A percentile compares a stretch with the other conserved stretches of the same genome.
phyloP scores from a whole-genome alignment of 768 basidiomycete genomes.

The Tricholoma saponaceum region DNA sequence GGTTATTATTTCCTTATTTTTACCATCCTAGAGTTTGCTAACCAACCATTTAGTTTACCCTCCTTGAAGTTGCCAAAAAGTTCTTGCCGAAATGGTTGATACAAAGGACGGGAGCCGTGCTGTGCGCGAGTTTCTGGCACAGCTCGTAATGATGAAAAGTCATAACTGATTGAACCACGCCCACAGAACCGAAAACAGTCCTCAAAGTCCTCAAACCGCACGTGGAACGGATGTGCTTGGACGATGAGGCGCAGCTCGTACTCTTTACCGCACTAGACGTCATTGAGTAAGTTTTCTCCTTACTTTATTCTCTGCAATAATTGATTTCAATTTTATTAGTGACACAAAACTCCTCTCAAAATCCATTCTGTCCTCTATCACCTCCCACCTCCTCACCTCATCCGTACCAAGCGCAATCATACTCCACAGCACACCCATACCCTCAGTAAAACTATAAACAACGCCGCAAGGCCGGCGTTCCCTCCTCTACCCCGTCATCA shows the following conservation, averaged over 20 bases:
- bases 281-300: slow-evolving; percentile 63
- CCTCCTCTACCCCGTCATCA: slow-evolving; percentile 78
- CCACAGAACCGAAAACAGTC: slow-evolving; percentile 81
- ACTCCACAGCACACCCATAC: background rate
- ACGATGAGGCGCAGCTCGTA: slow-evolving; percentile 88
- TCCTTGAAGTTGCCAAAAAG: slow-evolving; percentile 65
- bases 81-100: slow-evolving; percentile 89
- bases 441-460: slow-evolving; percentile 47
- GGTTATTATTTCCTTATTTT: slow-evolving; percentile 32
- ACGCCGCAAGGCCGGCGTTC: slow-evolving; percentile 77
- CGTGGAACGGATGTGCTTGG: slow-evolving; percentile 80
- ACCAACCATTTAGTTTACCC: background rate
- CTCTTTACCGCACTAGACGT: slow-evolving; percentile 88
- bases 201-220: slow-evolving; percentile 88
- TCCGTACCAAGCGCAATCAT: background rate
- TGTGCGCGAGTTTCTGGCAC: slow-evolving; percentile 81
- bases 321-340: slow-evolving; percentile 32
- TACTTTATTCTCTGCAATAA: background rate
- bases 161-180: background rate
- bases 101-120: slow-evolving; percentile 88
- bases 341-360: slow-evolving; percentile 90
- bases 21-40: background rate
- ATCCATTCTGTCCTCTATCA: slow-evolving; percentile 70
- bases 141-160: background rate
- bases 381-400: slow-evolving; percentile 10